These are phyloP conservation scores for Amanita rimosa DNA, from an alignment of 768 basidiomycete species.

Conservation along the genomic window DNA sequence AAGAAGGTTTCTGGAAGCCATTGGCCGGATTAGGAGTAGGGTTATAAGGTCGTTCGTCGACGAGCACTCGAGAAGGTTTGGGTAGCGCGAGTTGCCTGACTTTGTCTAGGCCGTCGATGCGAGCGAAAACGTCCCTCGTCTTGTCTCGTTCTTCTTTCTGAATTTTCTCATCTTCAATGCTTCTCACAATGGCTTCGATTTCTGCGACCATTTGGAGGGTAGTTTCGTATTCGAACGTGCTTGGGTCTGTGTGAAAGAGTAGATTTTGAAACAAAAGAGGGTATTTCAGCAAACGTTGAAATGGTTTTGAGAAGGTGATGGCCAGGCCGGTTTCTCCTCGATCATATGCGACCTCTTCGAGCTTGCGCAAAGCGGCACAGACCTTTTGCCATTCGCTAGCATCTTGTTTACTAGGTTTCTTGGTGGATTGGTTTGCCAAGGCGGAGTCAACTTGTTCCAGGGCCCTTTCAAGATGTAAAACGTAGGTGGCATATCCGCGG, in stretches of 20 bases:
- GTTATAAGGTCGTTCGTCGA: constrained; percentile 61
- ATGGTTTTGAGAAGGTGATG: constrained; percentile 93
- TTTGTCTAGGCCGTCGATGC: constrained; percentile 93
- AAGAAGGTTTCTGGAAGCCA: constrained; percentile 22
- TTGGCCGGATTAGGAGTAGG: constrained; percentile 18
- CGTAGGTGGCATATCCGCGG: constrained; percentile 87
- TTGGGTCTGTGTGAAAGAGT: constrained; percentile 93
- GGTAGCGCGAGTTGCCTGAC: constrained; percentile 88
- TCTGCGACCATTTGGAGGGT: constrained; percentile 95
- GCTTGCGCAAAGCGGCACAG: constrained; percentile 57
- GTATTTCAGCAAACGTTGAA: constrained; percentile 94
- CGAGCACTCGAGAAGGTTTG: constrained; percentile 78
- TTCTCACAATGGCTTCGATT: constrained; percentile 90
- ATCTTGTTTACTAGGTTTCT: constrained; percentile 78
- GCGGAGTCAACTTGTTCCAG: constrained; percentile 80
- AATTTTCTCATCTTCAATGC: constrained; percentile 97
- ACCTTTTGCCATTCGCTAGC: constrained; percentile 69
- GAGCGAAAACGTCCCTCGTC: constrained; percentile 89
- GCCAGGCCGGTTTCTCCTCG: constrained; percentile 91
- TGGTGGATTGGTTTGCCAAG: constrained; percentile 50
- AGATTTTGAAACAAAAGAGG: constrained; percentile 96
- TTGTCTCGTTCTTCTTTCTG: constrained; percentile 93
- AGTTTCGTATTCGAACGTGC: constrained; percentile 94
- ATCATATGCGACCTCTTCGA: constrained; percentile 73
- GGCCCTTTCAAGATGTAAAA: constrained; percentile 88